Evolutionary conservation across 129 eudicot genomes (phyloP), one percentile per base, ranked within the genome.

Genomic region (Deinandra increscens): DNA sequence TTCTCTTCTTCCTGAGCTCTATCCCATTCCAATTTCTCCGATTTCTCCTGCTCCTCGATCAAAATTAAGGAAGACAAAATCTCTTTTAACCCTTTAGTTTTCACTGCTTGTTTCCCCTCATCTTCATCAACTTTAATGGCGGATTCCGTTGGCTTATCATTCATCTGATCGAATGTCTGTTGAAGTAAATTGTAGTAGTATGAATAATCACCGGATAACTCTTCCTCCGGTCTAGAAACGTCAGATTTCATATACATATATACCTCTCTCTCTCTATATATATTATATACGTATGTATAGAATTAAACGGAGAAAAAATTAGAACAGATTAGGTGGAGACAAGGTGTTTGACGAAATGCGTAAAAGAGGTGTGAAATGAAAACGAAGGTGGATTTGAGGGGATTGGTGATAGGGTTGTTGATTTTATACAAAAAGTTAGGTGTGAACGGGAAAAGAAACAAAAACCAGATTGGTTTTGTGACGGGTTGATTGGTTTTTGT

Each of bases 21-120:
- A 5, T 68, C 81, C 71, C 81, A 64, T 13, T 83, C 93, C 4
- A 67, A 59, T 14, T 81, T 76, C 12, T 88, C 96, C 4, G 71
- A 46, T 77, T 86, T 92, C 65, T 88, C 96, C 34, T 92, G 96
- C 42, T 92, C 98, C 3, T 89, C 95, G 33, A 92, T 84, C 70
- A 92, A 62, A 50, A 86, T 56, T 49, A 89, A 75, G 12, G 96
- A 83, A 0, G 96, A 84, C 0, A 86, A 44, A 63, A 89, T 86
- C 82, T 92, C 91, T 59, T 81, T 83, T 68, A 86, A 55, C 55
- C 84, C 95, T 66, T 88, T 88, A 0, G 90, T 76, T 60, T 83
- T 90, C 15, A 73, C 84, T 36, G 19, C 64, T 39, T 46, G 75
- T 14, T 76, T 41, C 26, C 56, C 72, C 61, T 72, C 60, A 37